Percentiles rank a stretch among this genome's conserved stretches.
These are phyloP conservation scores for Xylariaceae sp. DNA, from an alignment of 2,329 filamentous ascomycete genomes.

Conservation along the genomic window DNA sequence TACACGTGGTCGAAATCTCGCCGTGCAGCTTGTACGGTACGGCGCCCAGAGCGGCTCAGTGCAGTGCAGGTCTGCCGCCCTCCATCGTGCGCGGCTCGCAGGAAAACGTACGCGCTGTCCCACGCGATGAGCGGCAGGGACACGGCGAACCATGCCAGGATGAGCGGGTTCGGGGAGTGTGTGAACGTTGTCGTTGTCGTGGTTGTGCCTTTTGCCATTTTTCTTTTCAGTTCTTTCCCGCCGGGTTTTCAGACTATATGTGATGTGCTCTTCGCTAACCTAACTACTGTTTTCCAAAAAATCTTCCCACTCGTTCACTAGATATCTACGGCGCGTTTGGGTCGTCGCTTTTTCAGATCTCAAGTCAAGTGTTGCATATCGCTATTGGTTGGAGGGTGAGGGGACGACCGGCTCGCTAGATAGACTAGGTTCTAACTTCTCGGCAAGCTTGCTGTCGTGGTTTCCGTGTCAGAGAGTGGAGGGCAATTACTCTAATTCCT, in stretches of 20 bases:
- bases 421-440: too few relatives aligned
- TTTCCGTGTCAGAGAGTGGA: too few relatives aligned
- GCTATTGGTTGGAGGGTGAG: too few relatives aligned
- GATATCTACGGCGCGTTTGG: too few relatives aligned
- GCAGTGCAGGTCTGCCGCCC: constrained; percentile 64
- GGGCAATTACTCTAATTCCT: too few relatives aligned
- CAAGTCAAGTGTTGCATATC: too few relatives aligned
- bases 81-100: constrained; percentile 79
- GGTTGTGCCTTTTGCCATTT: constrained; percentile 23
- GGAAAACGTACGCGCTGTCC: constrained; percentile 74
- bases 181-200: constrained; percentile 29
- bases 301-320: too few relatives aligned
- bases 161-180: constrained; percentile 42
- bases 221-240: constrained; percentile 1
- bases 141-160: constrained; percentile 65
- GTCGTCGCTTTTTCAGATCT: too few relatives aligned
- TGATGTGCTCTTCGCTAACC: too few relatives aligned
- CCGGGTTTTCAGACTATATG: background rate
- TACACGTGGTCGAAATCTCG: constrained; percentile 74
- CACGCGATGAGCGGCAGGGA: constrained; percentile 75
- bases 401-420: too few relatives aligned
- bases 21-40: constrained; percentile 80
- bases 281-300: too few relatives aligned
- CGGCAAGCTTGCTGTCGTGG: too few relatives aligned
- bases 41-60: constrained; percentile 70